phyloP scores from a whole-genome alignment of 495 filamentous ascomycete species.

The Cryomyces minteri region DNA sequence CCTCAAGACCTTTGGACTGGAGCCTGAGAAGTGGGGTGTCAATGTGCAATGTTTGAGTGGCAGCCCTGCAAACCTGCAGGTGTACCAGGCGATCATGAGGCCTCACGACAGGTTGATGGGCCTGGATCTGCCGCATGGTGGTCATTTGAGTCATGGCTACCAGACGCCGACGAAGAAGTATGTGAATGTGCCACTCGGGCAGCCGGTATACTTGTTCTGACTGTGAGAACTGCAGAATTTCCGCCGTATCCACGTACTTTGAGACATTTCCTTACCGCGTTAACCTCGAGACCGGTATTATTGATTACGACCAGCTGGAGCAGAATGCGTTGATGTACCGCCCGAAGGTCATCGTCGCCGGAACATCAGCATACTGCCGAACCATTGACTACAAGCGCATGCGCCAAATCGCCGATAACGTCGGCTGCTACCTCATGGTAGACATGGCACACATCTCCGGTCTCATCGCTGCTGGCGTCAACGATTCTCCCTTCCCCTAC shows the following conservation, averaged over 20 bases:
- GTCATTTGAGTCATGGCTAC: slow-evolving; percentile 96
- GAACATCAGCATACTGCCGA: slow-evolving; percentile 86
- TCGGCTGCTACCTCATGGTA: slow-evolving; percentile 79
- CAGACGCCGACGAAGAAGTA: slow-evolving; percentile 85
- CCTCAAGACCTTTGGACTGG: slow-evolving; percentile 76
- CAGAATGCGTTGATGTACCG: slow-evolving; percentile 73
- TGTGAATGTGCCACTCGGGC: neutral
- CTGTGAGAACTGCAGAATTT: slow-evolving; percentile 12
- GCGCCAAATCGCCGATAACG: slow-evolving; percentile 69
- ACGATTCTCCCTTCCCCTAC: slow-evolving; percentile 74
- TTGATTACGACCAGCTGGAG: slow-evolving; percentile 84
- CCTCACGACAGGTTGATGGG: slow-evolving; percentile 96
- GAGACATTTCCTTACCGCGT: slow-evolving; percentile 28
- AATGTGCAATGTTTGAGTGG: slow-evolving; percentile 93
- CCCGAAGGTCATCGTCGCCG: slow-evolving; percentile 88
- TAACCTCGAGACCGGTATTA: slow-evolving; percentile 54
- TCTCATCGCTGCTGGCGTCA: slow-evolving; percentile 74
- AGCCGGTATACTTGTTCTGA: neutral
- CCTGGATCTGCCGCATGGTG: slow-evolving; percentile 91
- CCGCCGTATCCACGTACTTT: slow-evolving; percentile 26
- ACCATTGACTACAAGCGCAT: slow-evolving; percentile 84
- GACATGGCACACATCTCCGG: slow-evolving; percentile 99
- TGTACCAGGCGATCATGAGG: slow-evolving; percentile 97
- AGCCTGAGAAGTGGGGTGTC: slow-evolving; percentile 87
- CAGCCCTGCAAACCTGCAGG: slow-evolving; percentile 90